Evolutionary conservation across 2,329 filamentous ascomycete genomes (phyloP), one percentile per base, ranked within the genome.

Genomic region (Aspergillus cejpii): DNA sequence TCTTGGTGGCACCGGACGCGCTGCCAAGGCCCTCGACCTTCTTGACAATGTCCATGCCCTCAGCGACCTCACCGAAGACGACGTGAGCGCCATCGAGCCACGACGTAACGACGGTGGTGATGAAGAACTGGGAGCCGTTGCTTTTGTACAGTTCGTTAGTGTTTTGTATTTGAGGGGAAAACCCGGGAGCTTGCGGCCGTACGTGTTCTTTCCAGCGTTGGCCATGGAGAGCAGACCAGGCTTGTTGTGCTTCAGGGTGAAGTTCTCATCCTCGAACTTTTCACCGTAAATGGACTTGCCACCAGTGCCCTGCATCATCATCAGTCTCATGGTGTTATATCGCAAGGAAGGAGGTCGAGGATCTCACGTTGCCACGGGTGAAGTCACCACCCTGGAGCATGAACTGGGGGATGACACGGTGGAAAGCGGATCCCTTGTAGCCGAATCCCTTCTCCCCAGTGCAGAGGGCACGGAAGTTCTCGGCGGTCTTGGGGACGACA

Each of bases 321-420:
- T 34, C 15, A 34, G 31, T 34, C 58, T 52, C 53, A 49, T 43
- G 14, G 11, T 4, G 43, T 28, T 26, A 7, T 20, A 12, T 7
- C 19, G n/a, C 10, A 17, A 15, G 39, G 26, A 3, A 11, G 10
- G 21, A 23, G 20, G 5, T 17, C n/a, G 20, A 2, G 14, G 6
- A 47, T 74, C 86, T 70, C 77, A 94, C 89, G 74, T 94, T 92
- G 66, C 83, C 82, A 66, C 85, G 85, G 73, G 88, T 94, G 77
- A 94, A 94, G 79, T 94, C 88, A 79, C 88, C 88, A 69, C 88
- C 89, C 80, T 94, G 89, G 61, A 94, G 84, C 89, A 94, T 94
- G 80, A 94, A 94, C 47, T 87, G 71, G 59, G 85, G 85, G 72
- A 94, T 94, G 72, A 95, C 84, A 62, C 89, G 87, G 80, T 95